Evolutionary conservation across 352 stramenopile genomes (phyloP).

Genomic region (Phytophthora pluvialis): DNA sequence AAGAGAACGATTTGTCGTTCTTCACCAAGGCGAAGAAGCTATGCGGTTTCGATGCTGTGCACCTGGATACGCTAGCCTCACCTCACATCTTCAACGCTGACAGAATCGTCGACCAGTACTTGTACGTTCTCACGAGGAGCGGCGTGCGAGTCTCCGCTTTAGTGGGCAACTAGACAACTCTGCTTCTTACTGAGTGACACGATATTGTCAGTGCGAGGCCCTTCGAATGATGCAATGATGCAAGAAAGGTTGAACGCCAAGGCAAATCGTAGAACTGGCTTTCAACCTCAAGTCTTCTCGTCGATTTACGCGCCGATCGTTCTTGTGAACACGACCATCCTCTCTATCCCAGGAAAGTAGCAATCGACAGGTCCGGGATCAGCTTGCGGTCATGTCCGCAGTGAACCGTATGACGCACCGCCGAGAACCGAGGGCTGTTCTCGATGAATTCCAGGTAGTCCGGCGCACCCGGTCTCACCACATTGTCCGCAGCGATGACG

Average conservation of each 20-base stretch:
- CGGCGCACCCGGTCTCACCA: conserved; percentile 47
- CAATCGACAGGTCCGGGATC: conserved; percentile 36
- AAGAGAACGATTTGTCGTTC: conserved; percentile 58
- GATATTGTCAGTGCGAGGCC: too few species aligned
- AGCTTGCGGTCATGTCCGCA: conserved; percentile 14
- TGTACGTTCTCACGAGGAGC: conserved; percentile 49
- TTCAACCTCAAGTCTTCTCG: not conserved
- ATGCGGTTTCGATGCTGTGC: conserved; percentile 42
- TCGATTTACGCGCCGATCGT: not conserved
- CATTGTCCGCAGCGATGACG: conserved; percentile 54
- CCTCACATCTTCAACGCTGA: conserved; percentile 52
- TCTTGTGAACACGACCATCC: not conserved
- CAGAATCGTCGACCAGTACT: conserved; percentile 51
- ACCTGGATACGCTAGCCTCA: conserved; percentile 49
- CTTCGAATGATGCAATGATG: too few species aligned
- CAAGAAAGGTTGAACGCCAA: too few species aligned
- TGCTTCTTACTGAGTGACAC: too few species aligned
- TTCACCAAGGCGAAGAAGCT: conserved; percentile 51
- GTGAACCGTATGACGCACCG: conserved; percentile 30
- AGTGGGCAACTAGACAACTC: not conserved
- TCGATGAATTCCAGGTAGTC: conserved; percentile 58
- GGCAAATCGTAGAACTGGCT: too few species aligned
- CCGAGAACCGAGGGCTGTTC: conserved; percentile 42
- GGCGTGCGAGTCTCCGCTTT: not conserved
- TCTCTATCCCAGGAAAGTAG: conserved; percentile 32